Evolutionary conservation across 768 basidiomycete genomes (phyloP), one percentile per base, ranked within the genome.

Genomic region (Boletus vinaceobasis): DNA sequence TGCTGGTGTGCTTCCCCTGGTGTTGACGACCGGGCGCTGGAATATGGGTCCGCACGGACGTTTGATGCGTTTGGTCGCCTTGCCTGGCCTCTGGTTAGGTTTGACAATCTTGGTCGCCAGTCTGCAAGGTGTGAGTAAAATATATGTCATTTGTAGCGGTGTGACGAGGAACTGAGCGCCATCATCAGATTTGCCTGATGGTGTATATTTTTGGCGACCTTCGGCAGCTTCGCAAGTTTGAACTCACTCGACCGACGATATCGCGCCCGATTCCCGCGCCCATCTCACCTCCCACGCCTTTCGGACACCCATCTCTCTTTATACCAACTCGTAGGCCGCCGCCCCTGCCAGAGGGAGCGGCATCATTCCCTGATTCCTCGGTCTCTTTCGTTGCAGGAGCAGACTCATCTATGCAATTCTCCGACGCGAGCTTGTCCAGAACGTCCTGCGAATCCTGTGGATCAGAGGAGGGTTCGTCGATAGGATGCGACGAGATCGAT

Each of bases 171-270:
- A n/a, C 43, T 63, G n/a, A 48, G 29, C 37, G 15, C 48, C 37
- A 33, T 70, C 3, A 3, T 35, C 2, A 70, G 79, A 66, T 80
- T 11, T 91, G 89, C 65, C 65, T 90, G 52, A 88, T 87, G 65
- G 81, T 91, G 6, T 91, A 90, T 65, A 65, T 90, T 31, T 89
- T 90, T 61, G 89, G 89, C 8, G 89, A 91, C 69, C 74, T 90
- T 19, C 76, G 89, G 8, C 89, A 91, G 63, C 76, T 91, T 19
- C 83, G 86, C 60, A 85, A 82, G 59, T 90, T 90, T 62, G 89
- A 90, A 66, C 82, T 91, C n/a, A 68, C 81, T 4, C 77, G 87
- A 21, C 88, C 88, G 10, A 71, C 80, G 14, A 85, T 87, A 58
- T 84, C 85, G 0, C 76, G 76, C 49, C 74, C 73, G 2, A 65